Base-by-base conservation (phyloP, 2,329 filamentous ascomycete species). In the Colletotrichum trifolii region DNA sequence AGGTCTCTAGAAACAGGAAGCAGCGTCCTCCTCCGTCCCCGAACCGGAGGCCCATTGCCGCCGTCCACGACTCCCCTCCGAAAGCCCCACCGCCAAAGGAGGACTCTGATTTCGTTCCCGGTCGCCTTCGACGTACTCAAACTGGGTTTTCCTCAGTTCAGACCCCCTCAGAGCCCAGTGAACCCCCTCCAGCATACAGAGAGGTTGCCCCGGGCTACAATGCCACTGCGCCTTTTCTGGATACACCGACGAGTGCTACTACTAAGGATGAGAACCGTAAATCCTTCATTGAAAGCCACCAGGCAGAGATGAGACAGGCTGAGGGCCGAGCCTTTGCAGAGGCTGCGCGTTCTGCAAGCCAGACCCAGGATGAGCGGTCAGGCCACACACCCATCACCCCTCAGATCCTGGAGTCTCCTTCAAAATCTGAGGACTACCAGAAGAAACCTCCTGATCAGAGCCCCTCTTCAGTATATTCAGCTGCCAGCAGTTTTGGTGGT, bases 1-100 rank as follows among this genome's bases (percentile, higher is more conserved):
- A 96, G 73, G 90, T 97, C 59, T 89, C 88, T 6, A 84, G 82
- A 73, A 81, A 79, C 67, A 89, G 85, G 76, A 81, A 72, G 69
- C 57, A 60, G 70, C 77, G 72, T 66, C 73, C 74, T 46, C 73
- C 73, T 68, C 57, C 70, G 65, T 72, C 76, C 17, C 76, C 73
- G 17, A 33, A 43, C 7, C 60, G 48, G 33, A 64, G 33, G 25
- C 60, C 75, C 71, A 12, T 75, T 73, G 63, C 75, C 68, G 50
- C 75, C 69, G 61, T 54, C 33, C 45, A 72, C 72, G 15, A 73
- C 67, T 62, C 77, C 71, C 67, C 57, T 57, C 60, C 54, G 12
- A 66, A 49, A 36, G 69, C 56, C 60, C 70, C 60, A 63, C 67
- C 58, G 65, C 70, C 67, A 60, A 65, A 53, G 69, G 70, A 56